Base-by-base conservation (phyloP, 75 land plant species). In the Isoetes taiwanensis region DNA sequence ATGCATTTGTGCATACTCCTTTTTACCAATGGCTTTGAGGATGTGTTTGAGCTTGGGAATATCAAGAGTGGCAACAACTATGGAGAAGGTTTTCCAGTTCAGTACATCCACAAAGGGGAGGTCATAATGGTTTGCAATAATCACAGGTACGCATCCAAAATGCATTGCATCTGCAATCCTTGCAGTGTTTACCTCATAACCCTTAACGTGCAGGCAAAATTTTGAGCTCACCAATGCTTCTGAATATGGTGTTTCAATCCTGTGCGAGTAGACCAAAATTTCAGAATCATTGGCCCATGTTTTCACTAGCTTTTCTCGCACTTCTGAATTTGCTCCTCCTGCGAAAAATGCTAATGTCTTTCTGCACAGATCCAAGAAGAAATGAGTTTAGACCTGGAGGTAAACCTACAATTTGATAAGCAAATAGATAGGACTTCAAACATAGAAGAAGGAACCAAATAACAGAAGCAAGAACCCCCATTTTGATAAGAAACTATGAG, bases 191-290 rank as follows among this genome's bases (percentile, higher is more conserved):
- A 84, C 82, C 68, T 84, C 89, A 58, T 67, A 81, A 11, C 85
- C 89, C 63, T 82, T 84, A 26, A 72, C 85, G 61, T 78, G 79
- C n/a, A 84, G 74, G 63, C 89, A 84, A 50, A 78, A 84, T 69
- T 81, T 84, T 79, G 79, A 78, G 2, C 59, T 27, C 24, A 75
- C 48, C 30, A 84, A 61, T 19, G 64, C 71, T 28, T 84, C 72
- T 4, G 71, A 34, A 48, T 75, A 80, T 20, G 78, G 68, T 25
- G 78, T 73, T 24, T 20, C 27, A 35, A 76, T 56, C 12, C 74
- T 69, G 21, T 71, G 64, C 24, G 24, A 52, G 42, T 80, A 57
- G 14, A 64, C 79, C 21, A 5, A 58, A 27, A 80, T 73, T 34
- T 80, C 80, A 3, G 81, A 25, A 41, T 80, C 83, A 63, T 80